These are phyloP conservation scores for Ploettnerulaceae sp. DNA, from an alignment of 2,329 filamentous ascomycete genomes.

Conservation along the genomic window DNA sequence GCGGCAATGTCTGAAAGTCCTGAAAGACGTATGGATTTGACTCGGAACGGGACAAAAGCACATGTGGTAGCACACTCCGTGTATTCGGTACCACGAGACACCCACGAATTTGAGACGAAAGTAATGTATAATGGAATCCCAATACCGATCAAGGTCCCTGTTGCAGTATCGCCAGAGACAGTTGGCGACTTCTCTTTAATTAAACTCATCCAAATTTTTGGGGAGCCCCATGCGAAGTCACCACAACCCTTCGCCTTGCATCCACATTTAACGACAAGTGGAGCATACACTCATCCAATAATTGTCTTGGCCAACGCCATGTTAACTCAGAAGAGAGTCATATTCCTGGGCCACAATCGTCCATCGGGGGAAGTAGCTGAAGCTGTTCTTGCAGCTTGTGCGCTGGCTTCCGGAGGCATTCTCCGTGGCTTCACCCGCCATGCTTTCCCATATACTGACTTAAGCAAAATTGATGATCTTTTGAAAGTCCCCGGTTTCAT, in stretches of 20 bases:
- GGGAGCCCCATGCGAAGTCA: constrained; percentile 72
- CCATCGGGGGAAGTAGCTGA: constrained; percentile 95
- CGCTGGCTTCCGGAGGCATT: constrained; percentile 86
- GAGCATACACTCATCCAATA: constrained; percentile 84
- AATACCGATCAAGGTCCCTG: constrained; percentile 93
- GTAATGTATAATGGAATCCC: constrained; percentile 96
- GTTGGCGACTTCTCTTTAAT: constrained; percentile 97
- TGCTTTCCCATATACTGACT: constrained; percentile 95
- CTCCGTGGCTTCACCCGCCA: constrained; percentile 90
- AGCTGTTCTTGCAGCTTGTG: constrained; percentile 95
- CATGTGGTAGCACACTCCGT: constrained; percentile 57
- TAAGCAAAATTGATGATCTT: constrained; percentile 95
- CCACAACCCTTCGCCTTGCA: constrained; percentile 83
- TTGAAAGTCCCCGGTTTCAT: constrained; percentile 96
- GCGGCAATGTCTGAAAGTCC: constrained; percentile 46
- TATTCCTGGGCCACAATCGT: constrained; percentile 92
- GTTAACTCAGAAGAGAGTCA: constrained; percentile 91
- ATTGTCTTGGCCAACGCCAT: constrained; percentile 93
- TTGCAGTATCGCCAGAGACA: constrained; percentile 88
- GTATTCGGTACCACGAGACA: constrained; percentile 83
- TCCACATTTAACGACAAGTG: constrained; percentile 88
- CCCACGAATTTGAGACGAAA: constrained; percentile 94
- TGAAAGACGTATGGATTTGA: constrained; percentile 30
- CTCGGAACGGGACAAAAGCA: constrained; percentile 58
- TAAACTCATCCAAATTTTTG: constrained; percentile 94